A percentile compares a stretch with the other conserved stretches of the same genome.
These are phyloP conservation scores for Ophiocordyceps camponoti-leonardi DNA, from an alignment of 2,329 filamentous ascomycete species.

Conservation along the genomic window DNA sequence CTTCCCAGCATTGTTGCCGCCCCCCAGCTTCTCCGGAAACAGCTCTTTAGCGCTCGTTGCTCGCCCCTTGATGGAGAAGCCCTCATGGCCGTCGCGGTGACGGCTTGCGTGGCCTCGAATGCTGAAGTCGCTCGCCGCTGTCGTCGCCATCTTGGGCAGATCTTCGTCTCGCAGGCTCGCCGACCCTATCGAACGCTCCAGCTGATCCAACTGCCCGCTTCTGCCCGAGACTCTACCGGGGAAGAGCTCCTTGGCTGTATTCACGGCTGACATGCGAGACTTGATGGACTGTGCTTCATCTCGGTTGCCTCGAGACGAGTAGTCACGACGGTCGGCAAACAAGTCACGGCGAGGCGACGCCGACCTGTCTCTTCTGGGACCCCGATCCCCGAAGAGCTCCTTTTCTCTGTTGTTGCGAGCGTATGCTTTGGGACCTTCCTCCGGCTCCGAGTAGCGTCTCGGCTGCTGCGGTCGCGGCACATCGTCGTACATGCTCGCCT, in stretches of 20 bases:
- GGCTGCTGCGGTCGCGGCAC: constrained; percentile 18
- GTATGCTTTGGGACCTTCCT: constrained; percentile 12
- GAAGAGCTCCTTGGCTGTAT: constrained; percentile 20
- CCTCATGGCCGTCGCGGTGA: constrained; percentile 24
- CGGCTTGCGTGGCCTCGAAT: constrained; percentile 42
- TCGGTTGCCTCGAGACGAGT: constrained; percentile 17
- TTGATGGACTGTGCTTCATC: constrained; percentile 16
- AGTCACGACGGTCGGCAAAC: neutral
- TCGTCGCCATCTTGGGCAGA: constrained; percentile 40
- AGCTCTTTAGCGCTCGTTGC: constrained; percentile 39
- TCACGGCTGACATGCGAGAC: constrained; percentile 13
- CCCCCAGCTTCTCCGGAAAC: constrained; percentile 45
- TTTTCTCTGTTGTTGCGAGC: constrained; percentile 28
- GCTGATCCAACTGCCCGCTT: constrained; percentile 17
- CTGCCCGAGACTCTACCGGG: constrained; percentile 14
- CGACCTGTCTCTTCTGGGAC: constrained; percentile 26
- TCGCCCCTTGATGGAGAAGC: constrained; percentile 48
- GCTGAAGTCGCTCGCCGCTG: constrained; percentile 31
- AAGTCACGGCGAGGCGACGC: constrained; percentile 29
- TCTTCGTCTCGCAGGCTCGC: constrained; percentile 18
- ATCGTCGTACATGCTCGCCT: constrained; percentile 74
- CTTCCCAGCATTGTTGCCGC: constrained; percentile 40
- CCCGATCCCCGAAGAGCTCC: constrained; percentile 43
- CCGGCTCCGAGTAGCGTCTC: constrained; percentile 9
- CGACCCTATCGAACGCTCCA: constrained; percentile 21